Evolutionary conservation across 305 asterid genomes (phyloP), one percentile per base, ranked within the genome.

Genomic region (Nicotiana rustica): DNA sequence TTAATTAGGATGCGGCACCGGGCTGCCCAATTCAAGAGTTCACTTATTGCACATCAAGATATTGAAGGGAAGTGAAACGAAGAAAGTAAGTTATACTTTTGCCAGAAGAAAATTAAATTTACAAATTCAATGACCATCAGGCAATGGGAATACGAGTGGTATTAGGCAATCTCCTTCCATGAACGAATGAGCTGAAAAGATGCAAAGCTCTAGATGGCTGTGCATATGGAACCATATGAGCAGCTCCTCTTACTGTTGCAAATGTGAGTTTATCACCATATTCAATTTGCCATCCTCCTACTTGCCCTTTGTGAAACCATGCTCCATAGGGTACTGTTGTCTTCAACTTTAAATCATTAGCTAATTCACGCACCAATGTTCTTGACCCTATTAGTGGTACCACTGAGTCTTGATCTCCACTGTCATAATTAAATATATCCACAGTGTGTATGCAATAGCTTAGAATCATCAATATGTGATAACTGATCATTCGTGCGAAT

Each of bases 341-440:
- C 83, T 89, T 88, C 82, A 95, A 71, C 59, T 90, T 86, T 18
- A 92, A 86, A 17, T 90, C 91, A 14, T 87, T 84, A 0, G 97
- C 98, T 57, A 93, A 86, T 64, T 88, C 85, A 8, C 88, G 86
- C 2, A 95, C 93, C 76, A 92, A 82, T 41, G 83, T 83, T 67
- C 97, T 90, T 56, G 94, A 89, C 55, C 93, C 97, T 3, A 84
- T 87, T 47, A 95, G 85, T n/a, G 98, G 98, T 35, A 93, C 91
- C 61, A 92, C 94, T 0, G 98, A 93, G 85, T 95, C 98, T 88
- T 95, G 97, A 85, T 95, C 98, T n/a, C 98, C 98, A 79, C 98
- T 95, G 81, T 52, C 12, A 5, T 25, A 25, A 25, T 25, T 25
- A 25, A 25, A 25, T 25, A 25, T 25, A 25, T 25, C 25, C 25